phyloP scores from a whole-genome alignment of 805 yeast genomes.

The Metahyphopichia silvanorum region DNA sequence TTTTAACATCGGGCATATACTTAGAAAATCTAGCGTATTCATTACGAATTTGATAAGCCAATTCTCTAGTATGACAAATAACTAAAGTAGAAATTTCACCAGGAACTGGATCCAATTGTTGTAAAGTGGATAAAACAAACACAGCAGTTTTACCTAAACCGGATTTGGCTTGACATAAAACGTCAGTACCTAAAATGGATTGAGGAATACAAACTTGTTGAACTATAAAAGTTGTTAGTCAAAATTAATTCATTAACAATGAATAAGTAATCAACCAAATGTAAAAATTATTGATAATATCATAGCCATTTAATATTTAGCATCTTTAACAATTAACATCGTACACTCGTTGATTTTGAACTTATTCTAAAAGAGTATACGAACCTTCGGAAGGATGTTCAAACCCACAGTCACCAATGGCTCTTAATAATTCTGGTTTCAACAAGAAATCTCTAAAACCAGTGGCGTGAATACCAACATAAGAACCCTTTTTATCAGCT shows the following conservation, averaged over 20 bases:
- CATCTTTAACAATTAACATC: constrained; percentile 1
- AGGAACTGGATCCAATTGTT: constrained; percentile 94
- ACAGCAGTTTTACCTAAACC: constrained; percentile 99
- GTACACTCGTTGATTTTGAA: background rate
- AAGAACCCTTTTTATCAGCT: constrained; percentile 90
- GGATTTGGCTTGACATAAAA: constrained; percentile 97
- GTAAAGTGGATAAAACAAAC: constrained; percentile 91
- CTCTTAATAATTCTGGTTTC: constrained; percentile 95
- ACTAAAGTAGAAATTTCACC: constrained; percentile 95
- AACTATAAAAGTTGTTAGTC: constrained; percentile 53
- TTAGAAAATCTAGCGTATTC: constrained; percentile 97
- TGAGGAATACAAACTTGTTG: constrained; percentile 99
- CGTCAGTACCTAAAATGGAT: constrained; percentile 96
- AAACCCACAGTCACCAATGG: constrained; percentile 98
- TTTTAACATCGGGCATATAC: constrained; percentile 96
- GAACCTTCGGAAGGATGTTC: constrained; percentile 99
- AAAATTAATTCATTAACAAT: too few species aligned
- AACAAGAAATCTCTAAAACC: constrained; percentile 96
- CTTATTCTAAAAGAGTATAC: constrained; percentile 31
- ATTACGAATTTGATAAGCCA: constrained; percentile 96
- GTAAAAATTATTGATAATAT: constrained; percentile 1
- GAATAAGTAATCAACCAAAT: background rate
- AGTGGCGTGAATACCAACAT: constrained; percentile 97
- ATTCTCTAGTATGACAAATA: constrained; percentile 96
- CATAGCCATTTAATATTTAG: background rate